A percentile compares a stretch with the other conserved stretches of the same genome.
Conservation (phyloP, 2,329 filamentous ascomycete species). For the Cryphonectria japonica region DNA sequence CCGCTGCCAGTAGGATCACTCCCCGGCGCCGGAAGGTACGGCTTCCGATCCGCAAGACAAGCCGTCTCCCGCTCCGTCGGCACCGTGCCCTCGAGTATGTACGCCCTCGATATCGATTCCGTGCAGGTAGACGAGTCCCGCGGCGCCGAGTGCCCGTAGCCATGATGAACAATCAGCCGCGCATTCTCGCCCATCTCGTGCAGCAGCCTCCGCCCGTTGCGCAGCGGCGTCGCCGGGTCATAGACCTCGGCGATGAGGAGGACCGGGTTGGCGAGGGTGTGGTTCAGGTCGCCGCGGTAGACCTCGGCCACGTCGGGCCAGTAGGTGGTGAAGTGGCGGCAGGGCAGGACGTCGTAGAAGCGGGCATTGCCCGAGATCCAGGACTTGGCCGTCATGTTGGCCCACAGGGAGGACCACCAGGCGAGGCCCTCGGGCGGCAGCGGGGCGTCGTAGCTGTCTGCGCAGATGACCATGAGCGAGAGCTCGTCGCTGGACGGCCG, state of each 20-base stretch:
- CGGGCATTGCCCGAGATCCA: conserved; percentile 54
- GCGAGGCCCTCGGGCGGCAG: background rate
- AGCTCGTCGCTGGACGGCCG: conserved; percentile 46
- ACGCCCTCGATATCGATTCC: conserved; percentile 44
- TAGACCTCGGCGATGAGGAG: conserved; percentile 54
- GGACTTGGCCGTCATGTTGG: conserved; percentile 48
- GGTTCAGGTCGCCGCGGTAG: conserved; percentile 50
- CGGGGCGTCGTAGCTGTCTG: conserved; percentile 37
- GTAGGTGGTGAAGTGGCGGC: conserved; percentile 48
- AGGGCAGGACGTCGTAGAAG: conserved; percentile 49
- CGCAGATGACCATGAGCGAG: conserved; percentile 47
- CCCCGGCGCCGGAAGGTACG: conserved; percentile 39
- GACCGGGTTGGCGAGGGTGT: conserved; percentile 48
- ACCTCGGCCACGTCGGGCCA: conserved; percentile 52
- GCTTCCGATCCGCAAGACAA: conserved; percentile 53
- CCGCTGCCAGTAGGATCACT: background rate
- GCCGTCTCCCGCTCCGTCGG: conserved; percentile 47
- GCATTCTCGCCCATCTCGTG: conserved; percentile 53
- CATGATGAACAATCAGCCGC: conserved; percentile 52
- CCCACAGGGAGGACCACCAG: conserved; percentile 52
- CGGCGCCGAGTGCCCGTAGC: conserved; percentile 52
- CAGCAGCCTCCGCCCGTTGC: conserved; percentile 50
- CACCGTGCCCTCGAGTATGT: conserved; percentile 46
- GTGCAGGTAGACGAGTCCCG: conserved; percentile 51
- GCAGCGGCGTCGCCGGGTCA: conserved; percentile 54